These are phyloP conservation scores for Neoboletus magnificus DNA, from an alignment of 768 basidiomycete species.

Conservation along the genomic window DNA sequence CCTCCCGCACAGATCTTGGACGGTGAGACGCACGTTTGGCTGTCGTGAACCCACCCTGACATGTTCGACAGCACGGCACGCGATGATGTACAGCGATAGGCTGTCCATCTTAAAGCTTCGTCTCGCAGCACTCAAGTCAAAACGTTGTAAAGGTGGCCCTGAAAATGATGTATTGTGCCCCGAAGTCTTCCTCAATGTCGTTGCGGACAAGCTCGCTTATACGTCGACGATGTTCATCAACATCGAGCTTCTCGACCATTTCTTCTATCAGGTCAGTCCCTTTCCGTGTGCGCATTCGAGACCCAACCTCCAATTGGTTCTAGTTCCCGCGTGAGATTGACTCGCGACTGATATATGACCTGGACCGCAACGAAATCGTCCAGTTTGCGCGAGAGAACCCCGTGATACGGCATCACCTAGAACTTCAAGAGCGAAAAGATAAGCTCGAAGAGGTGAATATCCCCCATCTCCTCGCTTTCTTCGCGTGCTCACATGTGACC, in stretches of 20 bases:
- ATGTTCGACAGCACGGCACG: constrained; percentile 71
- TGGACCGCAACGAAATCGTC: constrained; percentile 86
- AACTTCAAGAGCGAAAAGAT: constrained; percentile 95
- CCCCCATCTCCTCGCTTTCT: neutral
- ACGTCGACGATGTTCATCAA: constrained; percentile 99
- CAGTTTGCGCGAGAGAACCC: constrained; percentile 97
- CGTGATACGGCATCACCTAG: constrained; percentile 77
- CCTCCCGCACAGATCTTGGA: constrained; percentile 90
- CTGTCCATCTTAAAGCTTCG: constrained; percentile 82
- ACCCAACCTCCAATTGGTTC: neutral
- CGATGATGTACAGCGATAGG: constrained; percentile 83
- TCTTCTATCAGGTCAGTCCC: constrained; percentile 86
- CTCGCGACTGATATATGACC: constrained; percentile 85
- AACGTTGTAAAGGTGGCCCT: constrained; percentile 84
- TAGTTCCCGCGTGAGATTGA: constrained; percentile 99
- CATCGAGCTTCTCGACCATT: constrained; percentile 95
- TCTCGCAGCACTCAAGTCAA: constrained; percentile 80
- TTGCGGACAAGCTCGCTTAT: constrained; percentile 94
- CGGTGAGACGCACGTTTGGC: constrained; percentile 49
- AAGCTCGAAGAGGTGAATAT: constrained; percentile 86
- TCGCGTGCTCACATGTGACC: constrained; percentile 2
- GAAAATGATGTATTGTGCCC: constrained; percentile 90
- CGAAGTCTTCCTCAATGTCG: constrained; percentile 93
- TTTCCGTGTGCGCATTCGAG: neutral
- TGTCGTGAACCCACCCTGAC: constrained; percentile 5